These are phyloP conservation scores for Maudiozyma serrabonitensis DNA, from an alignment of 805 yeast genomes.

Conservation along the genomic window DNA sequence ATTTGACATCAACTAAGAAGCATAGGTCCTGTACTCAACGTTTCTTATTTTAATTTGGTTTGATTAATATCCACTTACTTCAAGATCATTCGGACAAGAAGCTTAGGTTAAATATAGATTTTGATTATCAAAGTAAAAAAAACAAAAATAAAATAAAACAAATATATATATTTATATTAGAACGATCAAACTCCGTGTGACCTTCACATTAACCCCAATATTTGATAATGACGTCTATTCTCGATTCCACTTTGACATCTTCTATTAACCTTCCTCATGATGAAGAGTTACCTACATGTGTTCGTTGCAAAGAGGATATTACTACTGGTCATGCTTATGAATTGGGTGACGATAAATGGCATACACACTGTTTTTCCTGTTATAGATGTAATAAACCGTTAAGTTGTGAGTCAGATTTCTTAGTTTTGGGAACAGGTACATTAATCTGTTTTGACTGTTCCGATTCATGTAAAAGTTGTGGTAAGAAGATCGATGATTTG, in stretches of 20 bases:
- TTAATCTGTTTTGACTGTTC: conserved; percentile 87
- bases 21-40: too few species aligned
- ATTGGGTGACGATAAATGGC: conserved; percentile 93
- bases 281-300: conserved; percentile 26
- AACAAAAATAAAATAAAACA: too few species aligned
- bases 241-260: not conserved
- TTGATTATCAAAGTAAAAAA: too few species aligned
- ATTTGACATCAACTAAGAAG: too few species aligned
- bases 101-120: too few species aligned
- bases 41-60: too few species aligned
- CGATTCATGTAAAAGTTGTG: conserved; percentile 82
- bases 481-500: conserved; percentile 82
- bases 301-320: conserved; percentile 44
- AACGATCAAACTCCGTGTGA: too few species aligned
- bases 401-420: conserved; percentile 81
- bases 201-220: not conserved
- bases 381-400: conserved; percentile 69
- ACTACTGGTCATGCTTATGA: conserved; percentile 92
- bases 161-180: too few species aligned
- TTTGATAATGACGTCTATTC: not conserved
- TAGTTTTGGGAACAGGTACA: conserved; percentile 88
- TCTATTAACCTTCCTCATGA: not conserved
- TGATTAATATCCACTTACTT: too few species aligned
- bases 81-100: too few species aligned
- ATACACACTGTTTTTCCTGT: conserved; percentile 83